phyloP scores from a whole-genome alignment of 352 stramenopile genomes.

The Pythium folliculosum region DNA sequence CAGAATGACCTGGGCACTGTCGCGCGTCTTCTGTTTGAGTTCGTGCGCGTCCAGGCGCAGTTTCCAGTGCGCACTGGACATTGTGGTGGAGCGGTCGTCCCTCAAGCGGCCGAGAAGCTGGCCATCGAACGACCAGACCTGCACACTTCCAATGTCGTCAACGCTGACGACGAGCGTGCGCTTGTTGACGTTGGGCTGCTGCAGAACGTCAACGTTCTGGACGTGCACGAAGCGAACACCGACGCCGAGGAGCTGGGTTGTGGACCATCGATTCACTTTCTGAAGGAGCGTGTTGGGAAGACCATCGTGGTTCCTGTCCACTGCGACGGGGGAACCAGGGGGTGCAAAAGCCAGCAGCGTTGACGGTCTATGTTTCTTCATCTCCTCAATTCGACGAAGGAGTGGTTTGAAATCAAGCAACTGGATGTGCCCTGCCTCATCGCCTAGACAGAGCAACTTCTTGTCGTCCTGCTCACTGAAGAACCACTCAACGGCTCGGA shows the following conservation, averaged over 20 bases:
- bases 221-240: slow-evolving; percentile 30
- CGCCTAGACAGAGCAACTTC: slow-evolving; percentile 39
- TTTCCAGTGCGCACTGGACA: slow-evolving; percentile 6
- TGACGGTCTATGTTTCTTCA: slow-evolving; percentile 15
- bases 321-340: neutral
- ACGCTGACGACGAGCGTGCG: slow-evolving; percentile 30
- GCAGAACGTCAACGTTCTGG: slow-evolving; percentile 10
- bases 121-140: slow-evolving; percentile 40
- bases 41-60: slow-evolving; percentile 14
- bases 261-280: slow-evolving; percentile 33
- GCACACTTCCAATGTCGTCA: slow-evolving; percentile 34
- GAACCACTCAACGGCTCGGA: slow-evolving; percentile 37
- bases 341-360: neutral
- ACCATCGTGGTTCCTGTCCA: neutral
- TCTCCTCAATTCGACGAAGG: slow-evolving; percentile 24
- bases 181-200: slow-evolving; percentile 21
- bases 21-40: slow-evolving; percentile 16
- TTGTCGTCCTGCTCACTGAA: slow-evolving; percentile 20
- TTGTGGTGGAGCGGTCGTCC: neutral
- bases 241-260: slow-evolving; percentile 16
- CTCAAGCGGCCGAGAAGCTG: slow-evolving; percentile 33
- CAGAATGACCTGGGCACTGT: slow-evolving; percentile 18
- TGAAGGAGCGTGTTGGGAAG: slow-evolving; percentile 20
- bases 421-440: slow-evolving; percentile 39
- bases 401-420: slow-evolving; percentile 25